A percentile compares a stretch with the other conserved stretches of the same genome.
Conservation (phyloP, 106 monocot genomes). For the Dactylorhiza incarnata region DNA sequence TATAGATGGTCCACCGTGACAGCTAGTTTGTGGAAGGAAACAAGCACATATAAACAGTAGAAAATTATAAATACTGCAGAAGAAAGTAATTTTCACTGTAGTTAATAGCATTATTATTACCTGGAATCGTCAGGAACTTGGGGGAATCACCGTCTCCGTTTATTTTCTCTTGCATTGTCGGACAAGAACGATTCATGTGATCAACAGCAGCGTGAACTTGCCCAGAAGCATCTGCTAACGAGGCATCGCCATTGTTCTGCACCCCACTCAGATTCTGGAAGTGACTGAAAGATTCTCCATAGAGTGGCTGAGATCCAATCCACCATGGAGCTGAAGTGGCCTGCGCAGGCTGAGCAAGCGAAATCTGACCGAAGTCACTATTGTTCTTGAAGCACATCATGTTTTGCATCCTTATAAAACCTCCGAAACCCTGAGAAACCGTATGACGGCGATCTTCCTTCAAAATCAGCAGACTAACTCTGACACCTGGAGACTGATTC, state of each 20-base stretch:
- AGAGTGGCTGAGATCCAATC: slow-evolving; percentile 25
- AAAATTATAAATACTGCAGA: not conserved
- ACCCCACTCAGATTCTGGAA: slow-evolving; percentile 9
- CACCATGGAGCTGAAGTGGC: slow-evolving; percentile 24
- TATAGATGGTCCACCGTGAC: no score
- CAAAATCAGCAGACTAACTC: not conserved
- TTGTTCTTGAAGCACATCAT: slow-evolving; percentile 21
- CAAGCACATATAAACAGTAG: not conserved
- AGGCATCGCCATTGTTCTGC: not conserved
- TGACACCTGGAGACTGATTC: not conserved
- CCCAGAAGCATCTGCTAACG: slow-evolving; percentile 5
- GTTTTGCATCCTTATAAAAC: slow-evolving; percentile 14
- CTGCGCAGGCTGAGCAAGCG: slow-evolving; percentile 10
- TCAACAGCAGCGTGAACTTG: slow-evolving; percentile 9
- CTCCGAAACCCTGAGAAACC: not conserved
- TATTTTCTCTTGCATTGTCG: not conserved
- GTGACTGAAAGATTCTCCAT: slow-evolving; percentile 25
- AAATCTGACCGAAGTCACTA: slow-evolving; percentile 13
- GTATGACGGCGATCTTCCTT: not conserved
- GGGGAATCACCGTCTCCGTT: not conserved
- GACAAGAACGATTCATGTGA: not conserved
- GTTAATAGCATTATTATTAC: slow-evolving; percentile 1
- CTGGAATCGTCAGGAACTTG: not conserved
- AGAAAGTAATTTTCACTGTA: not conserved
- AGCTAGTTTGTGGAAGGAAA: not conserved